Evolutionary conservation across 2,329 filamentous ascomycete species (phyloP).

Genomic region (Fusarium ambrosium): DNA sequence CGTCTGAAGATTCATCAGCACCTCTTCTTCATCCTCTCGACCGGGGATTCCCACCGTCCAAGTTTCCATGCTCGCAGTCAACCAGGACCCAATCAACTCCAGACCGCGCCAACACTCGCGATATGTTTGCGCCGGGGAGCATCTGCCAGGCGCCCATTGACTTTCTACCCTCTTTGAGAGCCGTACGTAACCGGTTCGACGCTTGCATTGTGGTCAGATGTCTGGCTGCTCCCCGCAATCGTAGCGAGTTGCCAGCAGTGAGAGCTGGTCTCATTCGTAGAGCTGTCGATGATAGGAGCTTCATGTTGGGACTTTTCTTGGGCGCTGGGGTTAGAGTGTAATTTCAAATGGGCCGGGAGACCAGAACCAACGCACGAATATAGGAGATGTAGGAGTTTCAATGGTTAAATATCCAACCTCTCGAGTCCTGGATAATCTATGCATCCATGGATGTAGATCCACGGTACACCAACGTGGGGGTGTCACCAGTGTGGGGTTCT

Average conservation of each 20-base stretch:
- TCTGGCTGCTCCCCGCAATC: constrained; percentile 18
- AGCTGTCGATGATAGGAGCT: constrained; percentile 24
- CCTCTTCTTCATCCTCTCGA: neutral
- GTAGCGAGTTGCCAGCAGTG: constrained; percentile 18
- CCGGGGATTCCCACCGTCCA: constrained; percentile 56
- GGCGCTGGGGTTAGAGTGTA: constrained; percentile 4
- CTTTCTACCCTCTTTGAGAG: constrained; percentile 62
- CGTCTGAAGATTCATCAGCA: constrained; percentile 50
- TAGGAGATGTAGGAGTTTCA: neutral
- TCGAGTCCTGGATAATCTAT: neutral
- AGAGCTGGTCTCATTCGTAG: constrained; percentile 35
- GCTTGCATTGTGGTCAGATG: constrained; percentile 54
- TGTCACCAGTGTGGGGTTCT: constrained; percentile 15
- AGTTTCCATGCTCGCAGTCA: constrained; percentile 67
- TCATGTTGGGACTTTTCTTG: constrained; percentile 25
- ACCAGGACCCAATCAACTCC: constrained; percentile 77
- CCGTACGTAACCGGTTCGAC: constrained; percentile 63
- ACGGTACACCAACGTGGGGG: constrained; percentile 36
- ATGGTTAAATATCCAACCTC: neutral
- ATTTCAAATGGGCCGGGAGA: neutral
- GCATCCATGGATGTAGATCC: neutral
- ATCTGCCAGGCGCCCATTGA: constrained; percentile 74
- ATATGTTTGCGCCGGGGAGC: constrained; percentile 71
- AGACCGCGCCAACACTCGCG: constrained; percentile 69
- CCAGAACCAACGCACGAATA: neutral